Evolutionary conservation across 2,329 filamentous ascomycete species (phyloP).

Genomic region (Colletotrichum sidae): DNA sequence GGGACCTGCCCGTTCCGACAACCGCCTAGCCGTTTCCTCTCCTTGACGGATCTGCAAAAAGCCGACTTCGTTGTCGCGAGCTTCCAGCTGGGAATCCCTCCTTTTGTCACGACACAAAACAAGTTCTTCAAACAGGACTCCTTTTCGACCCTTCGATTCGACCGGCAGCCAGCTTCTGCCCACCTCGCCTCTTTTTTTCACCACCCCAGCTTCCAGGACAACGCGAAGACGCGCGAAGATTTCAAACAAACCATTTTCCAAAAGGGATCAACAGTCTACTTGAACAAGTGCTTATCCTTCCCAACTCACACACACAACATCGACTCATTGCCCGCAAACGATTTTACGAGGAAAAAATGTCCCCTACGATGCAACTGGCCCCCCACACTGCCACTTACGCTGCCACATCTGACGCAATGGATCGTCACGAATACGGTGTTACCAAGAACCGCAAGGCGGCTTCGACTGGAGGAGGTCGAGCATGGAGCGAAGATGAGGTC

Average conservation of each 20-base stretch:
- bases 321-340: conserved; percentile 43
- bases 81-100: conserved; percentile 33
- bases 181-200: conserved; percentile 5
- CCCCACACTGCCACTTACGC: conserved; percentile 59
- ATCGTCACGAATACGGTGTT: conserved; percentile 70
- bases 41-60: conserved; percentile 36
- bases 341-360: conserved; percentile 54
- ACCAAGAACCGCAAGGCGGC: conserved; percentile 75
- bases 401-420: conserved; percentile 64
- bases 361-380: conserved; percentile 61
- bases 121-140: conserved; percentile 4
- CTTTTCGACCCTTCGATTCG: conserved; percentile 31
- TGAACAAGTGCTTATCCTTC: conserved; percentile 29
- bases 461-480: conserved; percentile 80
- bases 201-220: conserved; percentile 34
- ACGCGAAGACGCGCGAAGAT: conserved; percentile 31
- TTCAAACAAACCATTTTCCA: conserved; percentile 16
- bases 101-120: conserved; percentile 11
- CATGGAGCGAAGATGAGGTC: conserved; percentile 90
- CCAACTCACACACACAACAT: conserved; percentile 33
- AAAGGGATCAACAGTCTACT: conserved; percentile 16
- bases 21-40: conserved; percentile 28
- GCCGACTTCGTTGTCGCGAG: conserved; percentile 37
- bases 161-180: conserved; percentile 35
- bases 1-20: conserved; percentile 20